Base-by-base conservation (phyloP, 352 stramenopile species). In the Nothophytophthora sp. region DNA sequence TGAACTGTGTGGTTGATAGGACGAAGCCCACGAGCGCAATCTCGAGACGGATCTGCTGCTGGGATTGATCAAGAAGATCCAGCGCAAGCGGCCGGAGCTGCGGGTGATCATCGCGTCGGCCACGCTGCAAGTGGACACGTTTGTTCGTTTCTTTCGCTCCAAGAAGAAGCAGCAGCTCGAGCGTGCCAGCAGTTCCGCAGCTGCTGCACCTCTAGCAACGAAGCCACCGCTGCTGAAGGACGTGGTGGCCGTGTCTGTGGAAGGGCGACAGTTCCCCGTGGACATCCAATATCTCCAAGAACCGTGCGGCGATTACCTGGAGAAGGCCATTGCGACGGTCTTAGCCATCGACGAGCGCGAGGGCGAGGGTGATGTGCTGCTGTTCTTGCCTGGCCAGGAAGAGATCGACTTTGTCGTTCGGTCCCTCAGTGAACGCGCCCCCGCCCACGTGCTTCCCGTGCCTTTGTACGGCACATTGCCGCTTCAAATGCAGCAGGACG, bases 11-110 rank as follows among this genome's bases (percentile, higher is more conserved):
- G 5, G 36, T 29, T 16, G 5, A 41, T 58, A 90, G 63, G 96
- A 99, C 55, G 96, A 99, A 67, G 96, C 92, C 20, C 96, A 99
- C 65, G 93, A 98, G 59, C 72, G 95, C 4, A 98, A 89, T 46
- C 46, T 98, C 8, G 90, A 98, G 67, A 97, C 86, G 8, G 95
- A 98, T 71, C 67, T 97, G 24, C 61, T 99, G 43, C 73, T 98
- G 19, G 95, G 96, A 5, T 55, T 98, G n/a, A 78, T 98, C 27
- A 98, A 98, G 67, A 98, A 98, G 67, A 98, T 98, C 68, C 78
- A 96, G 25, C 72, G 84, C 50, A 88, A 90, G 52, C 75, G 92
- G 24, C 81, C 67, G 0, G 82, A 97, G 54, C 71, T 98, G 39
- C 72, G 95, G 20, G 73, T 98, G 27, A 85, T 93, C 41, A 88